These are phyloP conservation scores for Claviceps humidiphila DNA, from an alignment of 2,329 filamentous ascomycete genomes.

Conservation along the genomic window DNA sequence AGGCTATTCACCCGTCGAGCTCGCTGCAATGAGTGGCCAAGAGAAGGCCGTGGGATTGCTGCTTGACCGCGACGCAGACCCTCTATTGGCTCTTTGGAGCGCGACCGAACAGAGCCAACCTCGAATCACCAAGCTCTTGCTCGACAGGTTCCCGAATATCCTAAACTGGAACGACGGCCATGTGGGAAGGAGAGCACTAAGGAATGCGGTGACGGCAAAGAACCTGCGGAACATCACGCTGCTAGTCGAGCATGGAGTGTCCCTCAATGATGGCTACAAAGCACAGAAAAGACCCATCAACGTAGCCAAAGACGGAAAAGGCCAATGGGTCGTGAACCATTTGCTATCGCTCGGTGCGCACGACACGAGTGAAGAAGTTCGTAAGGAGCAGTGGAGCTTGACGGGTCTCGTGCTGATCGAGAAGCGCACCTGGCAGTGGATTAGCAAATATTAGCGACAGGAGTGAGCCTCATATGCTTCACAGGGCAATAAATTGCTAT, in stretches of 20 bases:
- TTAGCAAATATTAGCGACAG: background rate
- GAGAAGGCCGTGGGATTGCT: background rate
- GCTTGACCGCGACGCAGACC: background rate
- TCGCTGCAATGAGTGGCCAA: background rate
- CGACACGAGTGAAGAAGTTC: background rate
- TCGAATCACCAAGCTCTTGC: background rate
- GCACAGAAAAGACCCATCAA: background rate
- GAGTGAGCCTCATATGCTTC: too few relatives aligned
- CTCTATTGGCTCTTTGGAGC: background rate
- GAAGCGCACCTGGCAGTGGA: constrained; percentile 2
- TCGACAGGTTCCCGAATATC: background rate
- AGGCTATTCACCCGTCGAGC: background rate
- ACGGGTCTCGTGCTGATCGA: background rate
- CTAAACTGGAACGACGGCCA: background rate
- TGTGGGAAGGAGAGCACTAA: background rate
- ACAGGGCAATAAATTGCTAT: too few relatives aligned
- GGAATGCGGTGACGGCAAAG: background rate
- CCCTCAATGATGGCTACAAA: background rate
- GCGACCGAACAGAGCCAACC: background rate
- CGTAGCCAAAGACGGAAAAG: background rate
- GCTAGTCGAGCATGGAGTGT: background rate
- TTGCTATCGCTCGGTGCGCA: background rate
- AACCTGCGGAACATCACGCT: background rate
- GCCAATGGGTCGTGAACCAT: background rate
- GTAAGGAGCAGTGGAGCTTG: background rate